phyloP scores from a whole-genome alignment of 2,329 filamentous ascomycete species.

The Daldinia sp. region DNA sequence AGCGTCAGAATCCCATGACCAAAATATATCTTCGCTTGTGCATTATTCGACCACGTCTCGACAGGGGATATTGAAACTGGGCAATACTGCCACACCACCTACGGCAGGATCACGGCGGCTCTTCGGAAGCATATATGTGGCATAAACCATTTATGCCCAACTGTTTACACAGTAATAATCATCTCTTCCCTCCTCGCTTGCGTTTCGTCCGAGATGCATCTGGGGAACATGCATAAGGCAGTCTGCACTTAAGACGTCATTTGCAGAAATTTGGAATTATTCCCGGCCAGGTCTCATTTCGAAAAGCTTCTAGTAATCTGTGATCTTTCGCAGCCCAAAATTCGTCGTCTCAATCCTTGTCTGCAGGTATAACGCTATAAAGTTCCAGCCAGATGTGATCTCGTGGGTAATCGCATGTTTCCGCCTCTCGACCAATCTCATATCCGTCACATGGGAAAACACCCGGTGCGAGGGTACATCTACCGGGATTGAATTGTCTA shows the following conservation, averaged over 20 bases:
- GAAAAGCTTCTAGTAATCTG: neutral
- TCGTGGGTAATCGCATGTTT: constrained; percentile 5
- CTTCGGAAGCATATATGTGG: constrained; percentile 6
- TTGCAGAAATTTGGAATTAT: constrained; percentile 29
- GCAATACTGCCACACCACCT: constrained; percentile 5
- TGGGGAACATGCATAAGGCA: neutral
- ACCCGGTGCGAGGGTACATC: constrained; percentile 6
- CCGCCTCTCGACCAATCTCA: neutral
- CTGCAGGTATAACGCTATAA: neutral
- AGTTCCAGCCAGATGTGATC: constrained; percentile 1
- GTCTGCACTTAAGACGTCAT: constrained; percentile 14
- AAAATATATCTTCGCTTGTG: neutral
- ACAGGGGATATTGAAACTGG: neutral
- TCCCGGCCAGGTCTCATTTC: neutral
- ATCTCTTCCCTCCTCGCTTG: neutral
- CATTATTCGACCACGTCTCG: neutral
- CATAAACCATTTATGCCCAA: neutral
- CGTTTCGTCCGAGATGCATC: neutral
- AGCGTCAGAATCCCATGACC: neutral
- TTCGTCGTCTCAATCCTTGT: neutral
- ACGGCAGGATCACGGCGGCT: constrained; percentile 14
- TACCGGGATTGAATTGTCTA: constrained; percentile 3
- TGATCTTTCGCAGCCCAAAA: neutral
- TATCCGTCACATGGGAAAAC: constrained; percentile 1
- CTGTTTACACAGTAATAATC: neutral